Conservation (phyloP, 1,284 basidiomycete genomes). For the Gomphus bonarii region DNA sequence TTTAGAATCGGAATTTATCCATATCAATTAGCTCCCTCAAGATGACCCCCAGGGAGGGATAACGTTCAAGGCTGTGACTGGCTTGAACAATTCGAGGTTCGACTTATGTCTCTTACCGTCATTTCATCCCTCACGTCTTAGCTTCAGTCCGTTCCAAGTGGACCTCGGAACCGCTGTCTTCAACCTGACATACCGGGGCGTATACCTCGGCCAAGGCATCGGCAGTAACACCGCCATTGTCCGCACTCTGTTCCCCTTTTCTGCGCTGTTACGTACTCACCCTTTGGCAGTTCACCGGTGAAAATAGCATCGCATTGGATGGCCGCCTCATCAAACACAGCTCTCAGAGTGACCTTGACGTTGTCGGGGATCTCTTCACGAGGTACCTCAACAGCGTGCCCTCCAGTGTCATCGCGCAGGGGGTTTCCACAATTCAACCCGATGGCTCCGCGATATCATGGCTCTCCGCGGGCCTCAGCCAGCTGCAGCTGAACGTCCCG, state of each 20-base stretch:
- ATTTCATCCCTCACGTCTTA: background rate
- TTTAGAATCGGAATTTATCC: background rate
- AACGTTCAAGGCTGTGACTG: constrained; percentile 49
- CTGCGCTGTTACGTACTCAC: background rate
- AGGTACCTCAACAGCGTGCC: constrained; percentile 62
- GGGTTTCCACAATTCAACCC: constrained; percentile 44
- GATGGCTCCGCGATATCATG: constrained; percentile 53
- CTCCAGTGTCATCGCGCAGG: constrained; percentile 48
- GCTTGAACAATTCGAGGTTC: constrained; percentile 55
- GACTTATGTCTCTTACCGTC: background rate
- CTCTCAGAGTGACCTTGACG: constrained; percentile 30
- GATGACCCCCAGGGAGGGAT: constrained; percentile 57
- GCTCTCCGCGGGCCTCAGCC: constrained; percentile 54
- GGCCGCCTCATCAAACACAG: constrained; percentile 52
- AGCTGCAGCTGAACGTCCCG: constrained; percentile 48
- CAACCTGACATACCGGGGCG: constrained; percentile 47
- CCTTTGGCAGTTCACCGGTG: constrained; percentile 36
- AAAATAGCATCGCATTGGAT: constrained; percentile 50
- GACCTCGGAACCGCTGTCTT: constrained; percentile 64
- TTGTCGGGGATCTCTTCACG: constrained; percentile 59
- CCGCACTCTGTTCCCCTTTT: constrained; percentile 16
- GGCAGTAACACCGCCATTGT: constrained; percentile 43
- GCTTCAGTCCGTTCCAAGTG: constrained; percentile 56
- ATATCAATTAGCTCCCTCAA: constrained; percentile 38
- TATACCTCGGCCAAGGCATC: constrained; percentile 51